Base-by-base conservation (phyloP, 164 flowering plant genomes). In the Euptelea pleiosperma region DNA sequence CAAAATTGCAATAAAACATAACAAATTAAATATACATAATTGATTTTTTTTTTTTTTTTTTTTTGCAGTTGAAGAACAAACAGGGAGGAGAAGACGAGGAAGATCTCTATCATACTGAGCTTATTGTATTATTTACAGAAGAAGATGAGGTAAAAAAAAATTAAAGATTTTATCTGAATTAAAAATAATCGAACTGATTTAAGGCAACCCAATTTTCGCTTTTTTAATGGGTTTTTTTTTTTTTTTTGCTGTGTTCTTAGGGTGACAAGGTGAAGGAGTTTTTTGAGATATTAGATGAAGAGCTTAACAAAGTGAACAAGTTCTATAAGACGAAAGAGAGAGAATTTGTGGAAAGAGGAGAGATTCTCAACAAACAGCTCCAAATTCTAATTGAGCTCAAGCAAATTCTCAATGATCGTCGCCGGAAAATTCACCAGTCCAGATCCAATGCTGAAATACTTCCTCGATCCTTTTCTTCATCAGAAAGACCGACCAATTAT, bases 311-410 rank as follows among this genome's bases (percentile, higher is more conserved):
- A 53, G 97, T 88, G 62, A 86, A 87, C 60, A 69, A 73, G 2
- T 90, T 93, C 59, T 86, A 90, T 75, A 70, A 42, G 49, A 58
- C 45, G 0, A 83, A 72, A 58, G 99, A 93, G 65, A 48, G 54
- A 0, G 99, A 90, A 59, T 79, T 86, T 49, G 29, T 84, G 0
- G 92, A 82, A 60, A 81, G 93, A 75, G 96, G 90, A 34, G 91
- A 89, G 21, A 65, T 64, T 22, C 79, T 94, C 5, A 79, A 76
- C 29, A 82, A 82, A 68, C 99, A 94, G 63, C 84, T 91, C 0
- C 77, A 85, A 44, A 84, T 77, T 4, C 67, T 94, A 33, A 41
- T 77, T 0, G 91, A 91, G 29, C 69, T 85, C 55, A 88, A 85
- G 69, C 83, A 74, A 52, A 68, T 88, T 36, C 60, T 89, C 26